Base-by-base conservation (phyloP, 1,139 yeast species). In the Lodderomyces jiufengensis region DNA sequence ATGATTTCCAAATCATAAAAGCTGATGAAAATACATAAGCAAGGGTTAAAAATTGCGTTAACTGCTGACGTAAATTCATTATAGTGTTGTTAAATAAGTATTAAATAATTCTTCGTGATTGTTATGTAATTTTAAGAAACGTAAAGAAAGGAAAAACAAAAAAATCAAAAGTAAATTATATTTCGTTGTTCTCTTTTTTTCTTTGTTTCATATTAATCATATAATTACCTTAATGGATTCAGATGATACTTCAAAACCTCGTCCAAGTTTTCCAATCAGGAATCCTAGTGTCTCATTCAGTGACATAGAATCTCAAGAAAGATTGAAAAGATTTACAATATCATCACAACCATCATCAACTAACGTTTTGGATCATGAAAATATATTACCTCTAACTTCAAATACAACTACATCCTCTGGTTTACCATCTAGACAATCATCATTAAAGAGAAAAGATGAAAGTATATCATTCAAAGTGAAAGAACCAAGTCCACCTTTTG, bases 1-100 rank as follows among this genome's bases (percentile, higher is more conserved):
- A 68, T 0, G 86, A 78, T 57, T 87, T 88, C 95, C 97, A 92
- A 44, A 87, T 76, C 77, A 92, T 85, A 59, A 81, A 92, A 0
- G 98, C 95, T 0, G 95, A 80, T 9, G 96, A 76, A 40, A 88
- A 73, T 32, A 86, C 90, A 64, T 85, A 80, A 15, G 86, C 78
- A 50, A 90, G 70, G 43, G 79, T 77, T 41, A 90, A 70, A 27
- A 77, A 69, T 56, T 84, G 87, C 22, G 59, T 45, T 42, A 70
- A 51, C 51, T 70, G 75, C 40, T 68, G 73, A 47, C 76, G 67
- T 36, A 70, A 49, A 47, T 70, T 69, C 76, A 70, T 70, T 5
- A 10, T 42, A 25, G 5, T 11, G 25, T 23, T 23, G 25, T 10
- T 32, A 14, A 24, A 14, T 7, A 16, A 15, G 9, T 9, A 16